Evolutionary conservation across 108 stramenopile species (phyloP), one percentile per base, ranked within the genome.

Genomic region (Skeletonema grethae): DNA sequence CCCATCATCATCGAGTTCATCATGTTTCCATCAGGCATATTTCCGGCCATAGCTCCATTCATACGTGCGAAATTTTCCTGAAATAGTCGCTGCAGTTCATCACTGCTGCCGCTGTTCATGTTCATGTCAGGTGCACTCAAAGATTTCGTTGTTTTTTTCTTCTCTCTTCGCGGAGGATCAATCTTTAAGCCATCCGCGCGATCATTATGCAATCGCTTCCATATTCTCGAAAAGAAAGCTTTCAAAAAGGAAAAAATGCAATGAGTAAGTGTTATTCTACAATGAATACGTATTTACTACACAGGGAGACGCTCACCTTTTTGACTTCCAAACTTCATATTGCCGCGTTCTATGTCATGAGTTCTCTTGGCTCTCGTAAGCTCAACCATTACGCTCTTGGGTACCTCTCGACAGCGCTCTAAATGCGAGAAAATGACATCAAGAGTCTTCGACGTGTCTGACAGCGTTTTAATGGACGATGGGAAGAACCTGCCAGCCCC

Each of bases 401-500:
- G 91, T 61, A 86, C 84, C 64, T 92, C 90, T 30, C 91, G 87
- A 65, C 92, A 93, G 7, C 92, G 75, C 63, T 78, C 76, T 86
- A 94, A 90, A 72, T 94, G 93, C 63, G 91, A 91, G 65, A 88
- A 81, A 45, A 93, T 62, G 16, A 90, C 89, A 69, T 90, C 87
- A 36, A 90, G 77, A 10, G 90, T 91, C 65, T 91, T 91, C 61
- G 85, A 86, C 5, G 93, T 91, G 56, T 91, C 90, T 4, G 87
- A 86, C 61, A 94, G 58, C 0, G 90, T 94, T 72, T 91, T 91
- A 79, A 94, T 88, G 62, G 87, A 88, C n/a, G 89, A 90, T 57
- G 93, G 93, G 43, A 94, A 94, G 73, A 90, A 94, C 31, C 93
- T 84, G 12, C 93, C 93, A 22, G 84, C 87, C 22, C 92, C 92